Evolutionary conservation across 495 filamentous ascomycete genomes (phyloP), one percentile per base, ranked within the genome.

Genomic region (Lepraria neglecta): DNA sequence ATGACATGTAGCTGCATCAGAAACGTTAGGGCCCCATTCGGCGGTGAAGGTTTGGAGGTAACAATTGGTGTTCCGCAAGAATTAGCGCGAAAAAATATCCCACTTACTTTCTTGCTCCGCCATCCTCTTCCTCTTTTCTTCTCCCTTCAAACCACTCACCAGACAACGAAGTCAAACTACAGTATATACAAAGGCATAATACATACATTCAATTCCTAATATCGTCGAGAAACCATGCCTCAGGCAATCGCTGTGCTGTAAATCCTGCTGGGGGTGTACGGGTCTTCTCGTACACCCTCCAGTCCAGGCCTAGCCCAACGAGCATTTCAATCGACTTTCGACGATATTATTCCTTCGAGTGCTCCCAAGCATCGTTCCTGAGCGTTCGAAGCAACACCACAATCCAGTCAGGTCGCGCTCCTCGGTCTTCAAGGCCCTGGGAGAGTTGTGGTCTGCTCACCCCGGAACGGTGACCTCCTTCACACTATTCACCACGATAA

Each of bases 241-340:
- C 82, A 88, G 87, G 87, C 87, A 77, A 82, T 90, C 88, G 88
- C 84, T 90, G 88, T 87, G 88, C 89, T 95, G 87, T 95, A 89
- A 91, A 89, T 78, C 82, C 83, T 86, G 84, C 90, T 92, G 87
- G 84, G 85, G 86, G 79, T 80, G 70, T 79, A 79, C 73, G 69
- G 77, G 77, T 78, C 78, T 74, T 44, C 27, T 55, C 78, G 82
- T 80, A 82, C 70, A 83, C 83, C 86, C 85, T 86, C 83, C 89
- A 91, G 89, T 84, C 80, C 80, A 75, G 75, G 59, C 70, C 80
- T 33, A 83, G 80, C 81, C 87, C 88, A 84, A 78, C 89, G 88
- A 89, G 82, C 81, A 85, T 78, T 81, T 78, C 75, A 80, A 77
- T 77, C 77, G 74, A 79, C 77, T 81, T 87, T 67, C 86, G 87